phyloP scores from a whole-genome alignment of 1,139 yeast species.

The Magnusiomyces starmeri region DNA sequence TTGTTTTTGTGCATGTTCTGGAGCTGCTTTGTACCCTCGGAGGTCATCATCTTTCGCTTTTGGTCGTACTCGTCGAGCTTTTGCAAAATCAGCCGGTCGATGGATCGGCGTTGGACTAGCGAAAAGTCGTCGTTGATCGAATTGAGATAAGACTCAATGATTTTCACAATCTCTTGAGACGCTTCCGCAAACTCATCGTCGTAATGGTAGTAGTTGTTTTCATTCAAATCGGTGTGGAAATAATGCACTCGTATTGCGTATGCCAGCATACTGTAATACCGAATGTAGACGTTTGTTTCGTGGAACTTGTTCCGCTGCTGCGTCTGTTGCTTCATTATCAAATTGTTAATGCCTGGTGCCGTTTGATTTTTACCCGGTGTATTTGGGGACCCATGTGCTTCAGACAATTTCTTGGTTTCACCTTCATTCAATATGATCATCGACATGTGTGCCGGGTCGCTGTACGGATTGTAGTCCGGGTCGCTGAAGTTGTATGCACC shows the following conservation, averaged over 20 bases:
- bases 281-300: neutral
- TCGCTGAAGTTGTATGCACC: no score
- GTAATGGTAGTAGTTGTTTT: neutral
- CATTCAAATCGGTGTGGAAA: neutral
- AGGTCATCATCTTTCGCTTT: neutral
- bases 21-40: neutral
- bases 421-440: no score
- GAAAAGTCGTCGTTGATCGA: neutral
- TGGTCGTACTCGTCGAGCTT: neutral
- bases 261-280: slow-evolving; percentile 6
- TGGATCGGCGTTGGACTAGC: neutral
- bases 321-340: no score
- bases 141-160: neutral
- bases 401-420: no score
- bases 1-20: neutral
- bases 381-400: no score
- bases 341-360: no score
- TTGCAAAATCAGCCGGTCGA: neutral
- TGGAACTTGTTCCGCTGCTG: neutral
- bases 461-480: neutral
- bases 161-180: neutral
- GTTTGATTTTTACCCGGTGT: no score
- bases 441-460: neutral
- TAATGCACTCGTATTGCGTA: slow-evolving; percentile 5
- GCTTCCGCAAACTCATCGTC: slow-evolving; percentile 3